Conservation (phyloP, 306 rosid genomes). For the Casuarina cunninghamiana region DNA sequence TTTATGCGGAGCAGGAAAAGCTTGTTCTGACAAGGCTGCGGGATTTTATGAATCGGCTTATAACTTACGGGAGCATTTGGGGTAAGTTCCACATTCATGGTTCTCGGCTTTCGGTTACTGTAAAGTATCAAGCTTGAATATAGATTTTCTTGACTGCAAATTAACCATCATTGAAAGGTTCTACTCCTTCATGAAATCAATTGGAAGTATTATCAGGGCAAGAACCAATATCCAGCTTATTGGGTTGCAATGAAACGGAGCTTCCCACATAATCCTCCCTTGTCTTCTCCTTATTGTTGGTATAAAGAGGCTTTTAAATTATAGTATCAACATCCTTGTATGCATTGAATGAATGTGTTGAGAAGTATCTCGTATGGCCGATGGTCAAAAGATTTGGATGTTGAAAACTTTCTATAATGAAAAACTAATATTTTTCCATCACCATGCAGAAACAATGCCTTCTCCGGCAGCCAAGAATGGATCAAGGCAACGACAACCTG, state of each 20-base stretch:
- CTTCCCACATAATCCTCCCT: not conserved
- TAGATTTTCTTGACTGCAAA: slow-evolving; percentile 14
- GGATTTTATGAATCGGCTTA: slow-evolving; percentile 57
- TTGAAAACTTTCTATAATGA: slow-evolving; percentile 6
- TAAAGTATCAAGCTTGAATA: slow-evolving; percentile 6
- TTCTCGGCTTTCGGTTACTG: slow-evolving; percentile 11
- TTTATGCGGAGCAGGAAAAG: slow-evolving; percentile 61
- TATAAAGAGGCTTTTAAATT: slow-evolving; percentile 3
- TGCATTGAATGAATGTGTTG: not conserved
- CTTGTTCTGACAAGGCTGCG: slow-evolving; percentile 57
- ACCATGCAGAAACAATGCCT: slow-evolving; percentile 44
- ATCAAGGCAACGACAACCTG: slow-evolving; percentile 29
- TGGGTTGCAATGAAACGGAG: slow-evolving; percentile 6
- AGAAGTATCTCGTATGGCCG: not conserved
- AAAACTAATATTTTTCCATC: slow-evolving; percentile 18
- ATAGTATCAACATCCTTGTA: not conserved
- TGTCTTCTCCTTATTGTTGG: not conserved
- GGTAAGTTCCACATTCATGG: slow-evolving; percentile 40
- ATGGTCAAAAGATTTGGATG: not conserved
- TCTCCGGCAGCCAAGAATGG: slow-evolving; percentile 39
- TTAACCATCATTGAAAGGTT: slow-evolving; percentile 8
- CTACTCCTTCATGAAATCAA: not conserved
- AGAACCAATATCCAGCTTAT: slow-evolving; percentile 1
- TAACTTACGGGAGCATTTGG: slow-evolving; percentile 58
- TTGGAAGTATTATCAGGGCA: slow-evolving; percentile 16